These are phyloP conservation scores for Senecio squalidus DNA, from an alignment of 140 eudicot species.

Conservation along the genomic window DNA sequence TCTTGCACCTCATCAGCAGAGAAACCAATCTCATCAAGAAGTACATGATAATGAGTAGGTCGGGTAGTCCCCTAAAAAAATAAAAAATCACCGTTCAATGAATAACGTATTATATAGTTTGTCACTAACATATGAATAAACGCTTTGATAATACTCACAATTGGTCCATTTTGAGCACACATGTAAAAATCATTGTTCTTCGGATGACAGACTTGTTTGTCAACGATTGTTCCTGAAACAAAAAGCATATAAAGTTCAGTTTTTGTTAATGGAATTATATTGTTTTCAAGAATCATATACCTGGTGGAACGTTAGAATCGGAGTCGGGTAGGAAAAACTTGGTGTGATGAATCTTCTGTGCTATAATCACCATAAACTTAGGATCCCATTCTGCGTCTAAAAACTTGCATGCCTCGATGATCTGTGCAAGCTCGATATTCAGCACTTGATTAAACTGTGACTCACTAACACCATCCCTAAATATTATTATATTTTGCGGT, in stretches of 20 bases:
- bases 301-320: slow-evolving; percentile 62
- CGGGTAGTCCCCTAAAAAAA: slow-evolving; percentile 50
- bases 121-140: not conserved
- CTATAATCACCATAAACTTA: slow-evolving; percentile 60
- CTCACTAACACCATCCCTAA: slow-evolving; percentile 69
- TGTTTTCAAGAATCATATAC: slow-evolving; percentile 4
- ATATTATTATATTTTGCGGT: slow-evolving; percentile 56
- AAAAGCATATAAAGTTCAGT: not conserved
- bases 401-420: slow-evolving; percentile 60
- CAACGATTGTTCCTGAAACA: slow-evolving; percentile 53
- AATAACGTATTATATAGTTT: too few species aligned
- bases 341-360: slow-evolving; percentile 77
- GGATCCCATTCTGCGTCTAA: slow-evolving; percentile 62
- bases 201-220: slow-evolving; percentile 47
- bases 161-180: slow-evolving; percentile 45
- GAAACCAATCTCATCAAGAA: slow-evolving; percentile 58
- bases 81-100: slow-evolving; percentile 1
- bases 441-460: slow-evolving; percentile 63
- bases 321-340: slow-evolving; percentile 50
- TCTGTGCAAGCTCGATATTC: slow-evolving; percentile 61
- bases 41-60: slow-evolving; percentile 70
- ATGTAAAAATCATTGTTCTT: slow-evolving; percentile 48
- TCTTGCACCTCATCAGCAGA: slow-evolving; percentile 66
- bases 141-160: slow-evolving; percentile 28
- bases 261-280: not conserved